These are phyloP conservation scores for Thalassiosira profunda DNA, from an alignment of 108 stramenopile genomes.

Conservation along the genomic window DNA sequence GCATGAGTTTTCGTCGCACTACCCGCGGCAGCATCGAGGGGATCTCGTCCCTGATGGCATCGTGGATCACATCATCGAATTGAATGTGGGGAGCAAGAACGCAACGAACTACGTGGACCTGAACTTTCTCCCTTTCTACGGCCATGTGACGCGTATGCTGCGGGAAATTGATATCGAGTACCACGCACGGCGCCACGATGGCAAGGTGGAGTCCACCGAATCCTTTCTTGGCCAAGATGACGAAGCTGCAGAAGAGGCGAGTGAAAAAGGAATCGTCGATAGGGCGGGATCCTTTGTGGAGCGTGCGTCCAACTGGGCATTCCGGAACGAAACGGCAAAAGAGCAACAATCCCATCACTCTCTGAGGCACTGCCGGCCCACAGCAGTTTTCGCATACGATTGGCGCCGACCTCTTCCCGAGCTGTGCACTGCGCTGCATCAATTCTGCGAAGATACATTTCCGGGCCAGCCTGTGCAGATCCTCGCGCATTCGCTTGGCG, in stretches of 20 bases:
- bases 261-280: constrained; percentile 32
- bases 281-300: constrained; percentile 39
- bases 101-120: constrained; percentile 21
- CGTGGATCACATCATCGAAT: constrained; percentile 60
- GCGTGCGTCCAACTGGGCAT: constrained; percentile 41
- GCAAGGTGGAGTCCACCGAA: constrained; percentile 25
- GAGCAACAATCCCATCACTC: constrained; percentile 27
- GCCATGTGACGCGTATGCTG: constrained; percentile 41
- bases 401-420: constrained; percentile 58
- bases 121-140: constrained; percentile 58
- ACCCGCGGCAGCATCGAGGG: constrained; percentile 49
- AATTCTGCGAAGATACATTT: constrained; percentile 55
- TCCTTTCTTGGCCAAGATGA: constrained; percentile 27
- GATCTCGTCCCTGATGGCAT: constrained; percentile 50
- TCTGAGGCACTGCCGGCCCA: constrained; percentile 40
- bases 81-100: constrained; percentile 18
- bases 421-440: constrained; percentile 43
- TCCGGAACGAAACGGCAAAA: constrained; percentile 12
- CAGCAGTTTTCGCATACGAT: constrained; percentile 53
- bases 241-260: background rate
- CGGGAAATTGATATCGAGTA: constrained; percentile 45
- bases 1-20: too few relatives aligned
- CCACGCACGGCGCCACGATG: constrained; percentile 33
- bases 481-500: constrained; percentile 54
- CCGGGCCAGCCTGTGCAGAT: constrained; percentile 58